Conservation (phyloP, 2,329 filamentous ascomycete species). For the Diaporthe batatas region DNA sequence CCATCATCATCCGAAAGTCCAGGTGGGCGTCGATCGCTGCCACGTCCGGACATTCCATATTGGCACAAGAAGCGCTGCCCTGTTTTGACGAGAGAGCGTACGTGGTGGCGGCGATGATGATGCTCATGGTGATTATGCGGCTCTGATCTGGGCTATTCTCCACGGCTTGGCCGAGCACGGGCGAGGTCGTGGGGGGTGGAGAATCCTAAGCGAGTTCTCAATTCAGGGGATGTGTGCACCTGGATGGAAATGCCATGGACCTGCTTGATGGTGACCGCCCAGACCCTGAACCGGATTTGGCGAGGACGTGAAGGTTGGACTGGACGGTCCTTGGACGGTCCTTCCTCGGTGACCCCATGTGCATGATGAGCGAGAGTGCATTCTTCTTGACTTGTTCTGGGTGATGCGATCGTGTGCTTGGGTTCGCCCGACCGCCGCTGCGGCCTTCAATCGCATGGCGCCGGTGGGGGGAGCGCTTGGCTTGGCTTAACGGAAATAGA, state of each 20-base stretch:
- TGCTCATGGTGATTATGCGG: neutral
- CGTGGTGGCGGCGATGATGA: neutral
- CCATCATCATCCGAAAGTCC: slow-evolving; percentile 27
- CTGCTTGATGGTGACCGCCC: neutral
- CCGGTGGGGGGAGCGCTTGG: slow-evolving; percentile 2
- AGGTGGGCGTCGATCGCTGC: slow-evolving; percentile 21
- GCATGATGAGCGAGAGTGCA: slow-evolving; percentile 22
- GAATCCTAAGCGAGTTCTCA: neutral
- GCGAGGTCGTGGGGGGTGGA: neutral
- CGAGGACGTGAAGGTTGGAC: too few species aligned
- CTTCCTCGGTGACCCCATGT: neutral
- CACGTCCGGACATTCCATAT: neutral
- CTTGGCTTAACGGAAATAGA: slow-evolving; percentile 29
- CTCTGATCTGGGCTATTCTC: slow-evolving; percentile 12
- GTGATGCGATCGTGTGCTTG: slow-evolving; percentile 15
- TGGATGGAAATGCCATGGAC: neutral
- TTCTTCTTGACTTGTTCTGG: slow-evolving; percentile 19
- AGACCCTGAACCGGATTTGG: neutral
- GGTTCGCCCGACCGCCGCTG: neutral
- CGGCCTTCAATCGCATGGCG: slow-evolving; percentile 1
- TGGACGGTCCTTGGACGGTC: neutral
- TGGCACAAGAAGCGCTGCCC: slow-evolving; percentile 2
- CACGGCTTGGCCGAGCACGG: neutral
- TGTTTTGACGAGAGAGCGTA: neutral
- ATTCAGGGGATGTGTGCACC: neutral